A percentile compares a stretch with the other conserved stretches of the same genome.
phyloP scores from a whole-genome alignment of 1,139 yeast species.

The Taphrina wiesneri region DNA sequence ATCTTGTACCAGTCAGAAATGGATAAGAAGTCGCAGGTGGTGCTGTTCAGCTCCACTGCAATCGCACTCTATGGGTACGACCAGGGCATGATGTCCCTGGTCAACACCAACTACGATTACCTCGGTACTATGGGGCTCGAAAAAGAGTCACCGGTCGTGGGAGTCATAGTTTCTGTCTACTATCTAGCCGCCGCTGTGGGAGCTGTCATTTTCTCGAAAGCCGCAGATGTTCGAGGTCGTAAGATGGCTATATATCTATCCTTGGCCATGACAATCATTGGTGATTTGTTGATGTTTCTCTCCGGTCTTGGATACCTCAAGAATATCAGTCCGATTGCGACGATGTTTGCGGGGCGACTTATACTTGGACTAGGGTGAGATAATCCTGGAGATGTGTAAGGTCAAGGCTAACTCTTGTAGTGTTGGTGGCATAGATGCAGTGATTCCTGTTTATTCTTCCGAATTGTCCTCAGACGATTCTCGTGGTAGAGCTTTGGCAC shows the following conservation, averaged over 20 bases:
- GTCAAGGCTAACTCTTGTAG: neutral
- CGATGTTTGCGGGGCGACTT: constrained; percentile 26
- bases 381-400: neutral
- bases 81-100: constrained; percentile 33
- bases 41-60: constrained; percentile 20
- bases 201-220: constrained; percentile 18
- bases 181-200: constrained; percentile 31
- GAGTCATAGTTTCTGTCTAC: constrained; percentile 27
- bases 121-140: constrained; percentile 20
- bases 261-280: constrained; percentile 16
- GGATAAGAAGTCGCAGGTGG: constrained; percentile 17
- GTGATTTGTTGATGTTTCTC: constrained; percentile 22
- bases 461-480: constrained; percentile 21
- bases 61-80: constrained; percentile 31
- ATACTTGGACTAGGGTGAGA: constrained; percentile 22
- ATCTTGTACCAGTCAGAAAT: neutral
- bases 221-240: constrained; percentile 25
- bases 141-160: constrained; percentile 25
- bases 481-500: constrained; percentile 31
- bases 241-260: constrained; percentile 26
- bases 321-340: constrained; percentile 21
- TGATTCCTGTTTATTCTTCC: constrained; percentile 25
- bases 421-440: constrained; percentile 30
- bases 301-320: constrained; percentile 9
- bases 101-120: constrained; percentile 28